Evolutionary conservation across 176 grass and related monocot species (phyloP).

Genomic region (Zea luxurians): DNA sequence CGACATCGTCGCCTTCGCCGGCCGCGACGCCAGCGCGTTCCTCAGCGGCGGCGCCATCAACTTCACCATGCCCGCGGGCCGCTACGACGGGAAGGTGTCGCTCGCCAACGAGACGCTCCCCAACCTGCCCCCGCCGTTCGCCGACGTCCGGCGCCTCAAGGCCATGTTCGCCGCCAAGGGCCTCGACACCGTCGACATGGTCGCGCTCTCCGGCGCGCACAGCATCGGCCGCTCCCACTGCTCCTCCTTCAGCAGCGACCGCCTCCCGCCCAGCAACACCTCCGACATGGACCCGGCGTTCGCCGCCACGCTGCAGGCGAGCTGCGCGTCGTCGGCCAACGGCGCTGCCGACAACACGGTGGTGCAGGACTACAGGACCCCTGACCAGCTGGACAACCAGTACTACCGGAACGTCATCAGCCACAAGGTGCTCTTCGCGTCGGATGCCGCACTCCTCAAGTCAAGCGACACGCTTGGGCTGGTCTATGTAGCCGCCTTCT

Average conservation of each 20-base stretch:
- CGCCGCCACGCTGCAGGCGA: neutral
- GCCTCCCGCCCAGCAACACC: too few species aligned
- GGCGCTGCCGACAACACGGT: slow-evolving; percentile 1
- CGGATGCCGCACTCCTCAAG: slow-evolving; percentile 40
- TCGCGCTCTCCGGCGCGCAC: slow-evolving; percentile 21
- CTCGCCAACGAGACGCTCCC: slow-evolving; percentile 10
- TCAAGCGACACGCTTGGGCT: neutral
- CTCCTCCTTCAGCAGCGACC: slow-evolving; percentile 18
- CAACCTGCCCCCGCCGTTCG: slow-evolving; percentile 31
- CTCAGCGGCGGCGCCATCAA: slow-evolving; percentile 4
- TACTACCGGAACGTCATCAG: slow-evolving; percentile 47
- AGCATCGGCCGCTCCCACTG: slow-evolving; percentile 48
- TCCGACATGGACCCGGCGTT: slow-evolving; percentile 28
- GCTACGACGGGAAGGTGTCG: slow-evolving; percentile 46
- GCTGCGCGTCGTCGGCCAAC: neutral
- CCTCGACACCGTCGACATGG: slow-evolving; percentile 34
- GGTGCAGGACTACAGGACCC: slow-evolving; percentile 23
- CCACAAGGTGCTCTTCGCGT: slow-evolving; percentile 41
- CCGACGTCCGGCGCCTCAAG: neutral
- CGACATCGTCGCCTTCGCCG: slow-evolving; percentile 54
- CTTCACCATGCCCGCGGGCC: slow-evolving; percentile 43
- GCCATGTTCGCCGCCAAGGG: slow-evolving; percentile 33
- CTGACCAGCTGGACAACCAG: slow-evolving; percentile 37
- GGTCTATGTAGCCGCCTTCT: neutral
- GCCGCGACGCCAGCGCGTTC: slow-evolving; percentile 36